Percentiles rank a stretch among this genome's conserved stretches.
These are phyloP conservation scores for Umbilicus rupestris DNA, from an alignment of 164 flowering plant genomes.

Conservation along the genomic window DNA sequence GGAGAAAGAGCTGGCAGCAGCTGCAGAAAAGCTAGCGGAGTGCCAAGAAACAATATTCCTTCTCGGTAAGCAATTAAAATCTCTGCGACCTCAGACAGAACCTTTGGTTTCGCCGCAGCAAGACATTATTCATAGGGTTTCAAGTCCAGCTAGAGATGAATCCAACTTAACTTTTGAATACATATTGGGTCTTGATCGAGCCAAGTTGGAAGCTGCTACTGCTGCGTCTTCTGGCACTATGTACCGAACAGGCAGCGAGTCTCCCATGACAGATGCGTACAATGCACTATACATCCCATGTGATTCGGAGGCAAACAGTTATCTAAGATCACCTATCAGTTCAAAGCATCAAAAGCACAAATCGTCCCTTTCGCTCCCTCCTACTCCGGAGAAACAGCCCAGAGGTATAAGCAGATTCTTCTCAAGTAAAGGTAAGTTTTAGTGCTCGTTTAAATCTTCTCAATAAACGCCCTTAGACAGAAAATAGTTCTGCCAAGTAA, in stretches of 20 bases:
- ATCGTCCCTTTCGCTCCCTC: constrained; percentile 45
- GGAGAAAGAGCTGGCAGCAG: constrained; percentile 70
- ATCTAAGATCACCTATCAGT: constrained; percentile 43
- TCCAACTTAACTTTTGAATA: constrained; percentile 1
- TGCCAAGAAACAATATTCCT: constrained; percentile 93
- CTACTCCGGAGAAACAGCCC: constrained; percentile 69
- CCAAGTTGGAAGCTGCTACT: constrained; percentile 29
- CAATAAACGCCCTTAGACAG: neutral
- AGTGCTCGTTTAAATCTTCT: constrained; percentile 8
- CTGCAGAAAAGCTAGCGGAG: constrained; percentile 89
- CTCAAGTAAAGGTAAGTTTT: constrained; percentile 57
- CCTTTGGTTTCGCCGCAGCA: constrained; percentile 31
- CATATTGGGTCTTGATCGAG: constrained; percentile 27
- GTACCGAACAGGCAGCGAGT: constrained; percentile 33
- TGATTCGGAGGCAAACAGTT: constrained; percentile 28
- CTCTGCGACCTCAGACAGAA: constrained; percentile 61
- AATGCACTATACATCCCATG: constrained; percentile 33
- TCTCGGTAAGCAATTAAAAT: constrained; percentile 74
- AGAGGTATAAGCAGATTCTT: constrained; percentile 84
- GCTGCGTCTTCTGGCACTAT: constrained; percentile 17
- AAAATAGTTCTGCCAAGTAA: neutral
- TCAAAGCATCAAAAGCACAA: constrained; percentile 38
- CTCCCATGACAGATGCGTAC: constrained; percentile 27
- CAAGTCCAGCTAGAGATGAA: neutral
- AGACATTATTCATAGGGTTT: constrained; percentile 27